phyloP scores from a whole-genome alignment of 371 early-diverging fungal genomes.

The Apophysomyces ossiformis region DNA sequence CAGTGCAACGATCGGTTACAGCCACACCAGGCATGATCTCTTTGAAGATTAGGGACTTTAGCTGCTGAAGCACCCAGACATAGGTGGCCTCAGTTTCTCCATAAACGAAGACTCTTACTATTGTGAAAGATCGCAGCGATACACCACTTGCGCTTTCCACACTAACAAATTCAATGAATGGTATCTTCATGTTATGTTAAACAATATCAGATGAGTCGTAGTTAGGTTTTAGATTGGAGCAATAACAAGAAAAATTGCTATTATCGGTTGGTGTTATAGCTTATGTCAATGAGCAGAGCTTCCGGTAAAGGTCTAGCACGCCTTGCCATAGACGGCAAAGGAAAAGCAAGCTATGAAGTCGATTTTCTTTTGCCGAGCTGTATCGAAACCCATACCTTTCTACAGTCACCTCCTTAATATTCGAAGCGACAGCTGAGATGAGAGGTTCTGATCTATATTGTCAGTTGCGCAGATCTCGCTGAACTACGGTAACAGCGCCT shows the following conservation, averaged over 20 bases:
- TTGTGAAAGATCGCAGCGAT: slow-evolving; percentile 2
- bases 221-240: no score
- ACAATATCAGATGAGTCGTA: no score
- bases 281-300: slow-evolving; percentile 11
- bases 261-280: slow-evolving; percentile 15
- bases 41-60: neutral
- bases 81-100: slow-evolving; percentile 10
- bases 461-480: no score
- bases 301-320: slow-evolving; percentile 5
- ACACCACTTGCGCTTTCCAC: no score
- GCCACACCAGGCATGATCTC: neutral
- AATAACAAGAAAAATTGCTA: slow-evolving; percentile 14
- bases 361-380: no score
- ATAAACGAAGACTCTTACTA: slow-evolving; percentile 15
- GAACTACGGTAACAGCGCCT: no score
- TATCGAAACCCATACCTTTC: no score
- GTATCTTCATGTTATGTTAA: no score
- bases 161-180: no score
- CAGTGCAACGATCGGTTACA: slow-evolving; percentile 8
- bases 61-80: slow-evolving; percentile 2
- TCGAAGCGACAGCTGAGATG: no score
- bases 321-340: neutral
- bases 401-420: no score
- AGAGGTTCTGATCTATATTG: no score
- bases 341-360: slow-evolving; percentile 14